Conservation (phyloP, 495 filamentous ascomycete genomes). For the Lepraria neglecta region DNA sequence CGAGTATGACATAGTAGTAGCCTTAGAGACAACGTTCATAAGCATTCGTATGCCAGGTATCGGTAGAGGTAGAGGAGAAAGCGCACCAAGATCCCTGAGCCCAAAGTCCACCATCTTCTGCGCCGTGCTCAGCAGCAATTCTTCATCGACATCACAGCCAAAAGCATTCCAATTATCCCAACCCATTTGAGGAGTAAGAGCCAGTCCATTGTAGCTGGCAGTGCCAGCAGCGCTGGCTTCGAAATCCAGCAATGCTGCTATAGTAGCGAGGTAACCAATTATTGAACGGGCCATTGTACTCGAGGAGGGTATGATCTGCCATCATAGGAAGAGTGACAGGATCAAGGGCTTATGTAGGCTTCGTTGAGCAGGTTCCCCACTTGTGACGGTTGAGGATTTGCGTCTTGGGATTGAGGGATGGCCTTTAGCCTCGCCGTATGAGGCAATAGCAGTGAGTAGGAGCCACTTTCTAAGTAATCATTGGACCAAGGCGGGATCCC, state of each 20-base stretch:
- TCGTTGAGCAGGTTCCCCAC: not conserved
- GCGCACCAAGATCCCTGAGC: conserved; percentile 38
- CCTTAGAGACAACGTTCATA: conserved; percentile 28
- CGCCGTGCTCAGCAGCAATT: conserved; percentile 42
- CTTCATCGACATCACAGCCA: conserved; percentile 46
- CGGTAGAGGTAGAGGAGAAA: not conserved
- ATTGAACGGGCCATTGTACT: conserved; percentile 7
- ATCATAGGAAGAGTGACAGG: conserved; percentile 1
- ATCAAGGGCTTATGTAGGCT: not conserved
- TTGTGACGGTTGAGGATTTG: no score
- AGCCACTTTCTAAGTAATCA: no score
- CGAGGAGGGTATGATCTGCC: not conserved
- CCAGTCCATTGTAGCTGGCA: conserved; percentile 38
- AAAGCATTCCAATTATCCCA: conserved; percentile 53
- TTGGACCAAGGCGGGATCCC: no score
- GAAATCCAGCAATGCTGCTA: not conserved
- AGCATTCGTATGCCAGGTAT: not conserved
- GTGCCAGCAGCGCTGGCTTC: not conserved
- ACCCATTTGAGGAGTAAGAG: conserved; percentile 40
- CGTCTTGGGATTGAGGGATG: no score
- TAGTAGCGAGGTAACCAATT: not conserved
- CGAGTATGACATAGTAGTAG: conserved; percentile 51
- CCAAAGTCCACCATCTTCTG: conserved; percentile 45
- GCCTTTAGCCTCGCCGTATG: no score
- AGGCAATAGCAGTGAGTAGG: no score